These are phyloP conservation scores for Mucor racemosus DNA, from an alignment of 371 early-diverging fungal species.

Conservation along the genomic window DNA sequence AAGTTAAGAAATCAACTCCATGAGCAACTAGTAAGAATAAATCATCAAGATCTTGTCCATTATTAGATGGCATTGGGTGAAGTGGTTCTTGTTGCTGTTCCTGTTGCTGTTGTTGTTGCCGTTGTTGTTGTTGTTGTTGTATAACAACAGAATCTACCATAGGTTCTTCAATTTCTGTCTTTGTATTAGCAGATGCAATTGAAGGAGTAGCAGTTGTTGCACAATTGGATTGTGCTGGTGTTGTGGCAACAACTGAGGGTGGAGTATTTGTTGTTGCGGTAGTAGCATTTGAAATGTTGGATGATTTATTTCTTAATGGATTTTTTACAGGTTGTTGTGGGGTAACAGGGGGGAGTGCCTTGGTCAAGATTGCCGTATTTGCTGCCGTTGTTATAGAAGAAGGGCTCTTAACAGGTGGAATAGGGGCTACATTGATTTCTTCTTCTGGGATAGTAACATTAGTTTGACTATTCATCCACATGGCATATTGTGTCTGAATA, in stretches of 20 bases:
- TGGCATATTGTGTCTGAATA: conserved; percentile 46
- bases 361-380: conserved; percentile 1
- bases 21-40: conserved; percentile 44
- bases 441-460: not conserved
- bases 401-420: conserved; percentile 2
- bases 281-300: conserved; percentile 13
- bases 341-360: conserved; percentile 13
- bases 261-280: conserved; percentile 3
- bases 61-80: conserved; percentile 17
- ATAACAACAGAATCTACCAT: not conserved
- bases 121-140: conserved; percentile 9
- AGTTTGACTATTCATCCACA: conserved; percentile 47
- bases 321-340: conserved; percentile 5
- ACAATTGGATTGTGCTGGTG: conserved; percentile 3
- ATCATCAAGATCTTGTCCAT: conserved; percentile 32
- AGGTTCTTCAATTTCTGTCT: not conserved
- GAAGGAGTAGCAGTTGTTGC: conserved; percentile 10
- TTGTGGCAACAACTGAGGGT: not conserved
- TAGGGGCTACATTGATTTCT: not conserved
- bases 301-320: conserved; percentile 43
- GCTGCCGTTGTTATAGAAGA: not conserved
- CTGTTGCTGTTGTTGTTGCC: too few species aligned
- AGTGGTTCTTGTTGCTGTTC: conserved; percentile 5
- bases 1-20: conserved; percentile 48
- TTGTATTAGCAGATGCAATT: conserved; percentile 1